Base-by-base conservation (phyloP, 148 eudicot species). In the Chenopodium album region DNA sequence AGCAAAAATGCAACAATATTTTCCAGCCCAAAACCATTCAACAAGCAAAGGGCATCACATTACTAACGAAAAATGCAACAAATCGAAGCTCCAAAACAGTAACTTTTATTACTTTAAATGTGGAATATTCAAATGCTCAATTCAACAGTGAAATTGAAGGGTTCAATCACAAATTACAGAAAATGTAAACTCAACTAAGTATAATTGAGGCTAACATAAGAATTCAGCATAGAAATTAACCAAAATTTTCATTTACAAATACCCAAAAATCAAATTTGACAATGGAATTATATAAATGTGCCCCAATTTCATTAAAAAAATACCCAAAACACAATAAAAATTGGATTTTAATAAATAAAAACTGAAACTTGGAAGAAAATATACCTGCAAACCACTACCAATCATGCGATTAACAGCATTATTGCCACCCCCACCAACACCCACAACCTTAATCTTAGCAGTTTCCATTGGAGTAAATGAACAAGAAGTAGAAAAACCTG, bases 391-490 rank as follows among this genome's bases (percentile, higher is more conserved):
- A 80, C 99, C 99, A 82, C 98, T 91, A 69, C 95, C 94, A 94
- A 96, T 94, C 99, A 96, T 96, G 47, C 99, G 98, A 79, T 96
- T 96, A 86, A 96, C 91, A 75, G 99, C 99, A 90, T 96, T 96
- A 84, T 96, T 96, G 63, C 98, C 99, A 56, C 98, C 99, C 1
- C 99, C 99, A 70, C 98, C 99, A 80, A 96, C 97, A 78, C 99
- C 99, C 32, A 96, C 84, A 64, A 94, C 99, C 90, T 94, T 96
- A 87, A 96, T 96, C 82, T 86, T 96, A 71, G 99, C 98, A 28
- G 87, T 84, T 26, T 92, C 97, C 86, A 88, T 85, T 17, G 89
- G 90, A 29, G 88, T 19, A 52, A 90, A 93, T 29, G 94, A 90
- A 64, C 87, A 81, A 19, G 83, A 84, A 65, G 67, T 76, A 26